Base-by-base conservation (phyloP, 2,329 filamentous ascomycete genomes). In the Fusarium pilosicola region DNA sequence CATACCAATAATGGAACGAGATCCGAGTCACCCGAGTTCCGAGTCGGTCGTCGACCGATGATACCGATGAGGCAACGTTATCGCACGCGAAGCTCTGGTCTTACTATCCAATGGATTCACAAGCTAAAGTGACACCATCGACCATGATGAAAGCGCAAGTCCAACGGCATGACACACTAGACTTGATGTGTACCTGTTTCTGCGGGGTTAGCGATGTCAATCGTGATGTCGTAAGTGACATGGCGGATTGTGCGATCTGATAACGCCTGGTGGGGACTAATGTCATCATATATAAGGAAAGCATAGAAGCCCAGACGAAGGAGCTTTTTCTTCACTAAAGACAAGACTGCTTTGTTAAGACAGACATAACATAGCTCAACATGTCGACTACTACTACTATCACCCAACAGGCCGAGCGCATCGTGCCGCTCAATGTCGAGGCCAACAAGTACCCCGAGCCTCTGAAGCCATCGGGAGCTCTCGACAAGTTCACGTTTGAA, bases 401-500 rank as follows among this genome's bases (percentile, higher is more conserved):
- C 14, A 63, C 52, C 4, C 52, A 49, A 26, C 34, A 70, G 22
- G 52, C 63, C 2, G 59, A 70, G 28, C 51, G 65, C n/a, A 65
- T 55, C 3, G 60, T 69, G 10, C 65, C 67, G 6, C 20, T 70
- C 14, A 58, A 15, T 10, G 28, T 62, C 1, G 54, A 75, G 20
- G 20, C 61, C 3, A 70, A 54, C 2, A 60, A 63, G 17, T 62
- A 65, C 5, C 65, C 61, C 10, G 20, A 67, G 8, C 72, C 72
- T 11, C 11, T 75, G 1, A 26, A 17, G 1, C 22, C 41, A 2
- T 61, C 65, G 1, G 72, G 72, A 3, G 73, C 60, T 1, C 65
- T 76, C 5, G 71, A 71, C 18, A 49, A 65, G 22, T 74, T 76
- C 41, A 54, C 89, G 6, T 65, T 61, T 3, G 66, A 73, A 41